Conservation (phyloP, 2,329 filamentous ascomycete genomes). For the Phyllosticta citriasiana region DNA sequence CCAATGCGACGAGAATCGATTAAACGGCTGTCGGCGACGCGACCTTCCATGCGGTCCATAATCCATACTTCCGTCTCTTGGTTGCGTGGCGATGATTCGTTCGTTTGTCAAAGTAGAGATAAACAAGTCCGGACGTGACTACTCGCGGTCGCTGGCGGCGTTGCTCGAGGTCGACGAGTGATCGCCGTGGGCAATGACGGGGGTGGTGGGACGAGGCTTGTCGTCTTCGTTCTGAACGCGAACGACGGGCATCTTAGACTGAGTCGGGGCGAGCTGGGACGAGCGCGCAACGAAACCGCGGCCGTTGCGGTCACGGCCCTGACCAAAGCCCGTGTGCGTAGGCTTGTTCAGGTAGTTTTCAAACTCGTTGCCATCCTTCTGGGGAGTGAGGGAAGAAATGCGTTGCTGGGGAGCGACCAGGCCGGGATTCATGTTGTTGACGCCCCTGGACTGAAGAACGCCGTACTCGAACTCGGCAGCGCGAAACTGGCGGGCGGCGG, state of each 20-base stretch:
- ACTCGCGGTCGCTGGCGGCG: conserved; percentile 9
- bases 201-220: conserved; percentile 7
- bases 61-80: not conserved
- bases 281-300: conserved; percentile 7
- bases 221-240: conserved; percentile 3
- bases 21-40: conserved; percentile 9
- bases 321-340: conserved; percentile 1
- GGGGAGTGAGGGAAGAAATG: conserved; percentile 22
- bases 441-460: conserved; percentile 15
- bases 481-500: conserved; percentile 88
- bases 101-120: not conserved
- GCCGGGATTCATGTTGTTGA: conserved; percentile 12
- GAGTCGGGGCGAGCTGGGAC: conserved; percentile 2
- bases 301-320: conserved; percentile 4
- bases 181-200: conserved; percentile 10
- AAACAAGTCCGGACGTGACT: not conserved
- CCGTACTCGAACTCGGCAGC: conserved; percentile 72
- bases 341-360: conserved; percentile 23
- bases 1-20: not conserved
- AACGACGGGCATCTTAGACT: conserved; percentile 5
- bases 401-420: conserved; percentile 23
- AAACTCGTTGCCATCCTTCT: conserved; percentile 27
- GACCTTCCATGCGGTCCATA: conserved; percentile 3
- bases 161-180: conserved; percentile 11
- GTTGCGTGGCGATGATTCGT: not conserved